phyloP scores from a whole-genome alignment of 805 yeast genomes.

The Saccharomycopsis selenospora region DNA sequence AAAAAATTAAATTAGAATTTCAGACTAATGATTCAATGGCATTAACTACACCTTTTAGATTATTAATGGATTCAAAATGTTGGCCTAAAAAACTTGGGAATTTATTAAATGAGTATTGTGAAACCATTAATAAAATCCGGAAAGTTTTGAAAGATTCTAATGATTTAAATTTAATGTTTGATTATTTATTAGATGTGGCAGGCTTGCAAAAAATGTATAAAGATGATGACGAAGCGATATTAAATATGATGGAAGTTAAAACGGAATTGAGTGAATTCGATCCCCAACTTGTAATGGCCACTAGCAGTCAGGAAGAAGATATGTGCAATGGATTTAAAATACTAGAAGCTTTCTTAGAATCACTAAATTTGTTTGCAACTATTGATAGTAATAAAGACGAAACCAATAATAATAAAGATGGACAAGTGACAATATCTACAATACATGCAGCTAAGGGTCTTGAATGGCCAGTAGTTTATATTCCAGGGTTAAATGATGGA shows the following conservation, averaged over 20 bases:
- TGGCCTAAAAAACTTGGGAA: conserved; percentile 22
- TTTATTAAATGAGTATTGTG: conserved; percentile 28
- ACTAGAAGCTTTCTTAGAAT: conserved; percentile 30
- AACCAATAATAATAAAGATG: conserved; percentile 19
- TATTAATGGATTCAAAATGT: background rate
- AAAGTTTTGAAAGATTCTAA: background rate
- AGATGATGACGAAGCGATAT: conserved; percentile 23
- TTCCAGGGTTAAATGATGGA: conserved; percentile 65
- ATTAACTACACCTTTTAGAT: conserved; percentile 10
- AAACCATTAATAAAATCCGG: conserved; percentile 25
- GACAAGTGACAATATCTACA: conserved; percentile 57
- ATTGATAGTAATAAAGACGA: conserved; percentile 20
- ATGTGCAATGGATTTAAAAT: background rate
- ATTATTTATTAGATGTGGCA: background rate
- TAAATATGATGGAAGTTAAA: conserved; percentile 36
- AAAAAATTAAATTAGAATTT: conserved; percentile 25
- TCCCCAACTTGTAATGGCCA: conserved; percentile 27
- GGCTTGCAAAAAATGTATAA: conserved; percentile 6
- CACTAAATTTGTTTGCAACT: conserved; percentile 31
- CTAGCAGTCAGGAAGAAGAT: conserved; percentile 14
- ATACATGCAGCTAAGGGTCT: conserved; percentile 91
- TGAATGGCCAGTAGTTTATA: conserved; percentile 91
- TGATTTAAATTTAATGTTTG: conserved; percentile 4
- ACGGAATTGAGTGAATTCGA: conserved; percentile 32
- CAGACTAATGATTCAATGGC: background rate